Base-by-base conservation (phyloP, 495 filamentous ascomycete species). In the Arthonia radiata region DNA sequence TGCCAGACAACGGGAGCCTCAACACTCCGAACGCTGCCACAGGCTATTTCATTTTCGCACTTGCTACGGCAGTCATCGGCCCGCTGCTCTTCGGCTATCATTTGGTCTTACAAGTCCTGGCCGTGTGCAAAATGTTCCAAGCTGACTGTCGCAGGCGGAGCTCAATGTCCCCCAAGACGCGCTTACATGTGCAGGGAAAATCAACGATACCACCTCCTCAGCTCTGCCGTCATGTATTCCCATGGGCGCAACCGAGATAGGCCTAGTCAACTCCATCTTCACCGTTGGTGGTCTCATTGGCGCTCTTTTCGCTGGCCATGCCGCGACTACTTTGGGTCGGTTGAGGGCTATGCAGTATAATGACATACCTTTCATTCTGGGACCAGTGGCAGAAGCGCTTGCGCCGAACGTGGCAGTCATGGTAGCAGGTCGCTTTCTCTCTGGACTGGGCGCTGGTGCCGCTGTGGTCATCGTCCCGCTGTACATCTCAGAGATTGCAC, bases 1-100 rank as follows among this genome's bases (percentile, higher is more conserved):
- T n/a, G n/a, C n/a, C n/a, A n/a, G n/a, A n/a, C n/a, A n/a, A n/a
- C n/a, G n/a, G n/a, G n/a, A n/a, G n/a, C n/a, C n/a, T n/a, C n/a
- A n/a, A n/a, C n/a, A n/a, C n/a, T n/a, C n/a, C n/a, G n/a, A n/a
- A n/a, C n/a, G n/a, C n/a, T n/a, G n/a, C n/a, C 23, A 75, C 72
- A 10, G 49, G 57, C 18, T 80, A 75, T 39, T 53, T 82, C 28
- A 35, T 69, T 37, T 54, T 67, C 35, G 46, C 76, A 23, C 53
- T 80, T 17, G 48, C 57, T 24, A 56, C 74, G 38, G 55, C 58
- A 26, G 75, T 71, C 3, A 41, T 89, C 10, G 82, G 80, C 4
- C 76, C 86, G 2, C 61, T 92, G 5, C 81, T 91, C 39, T 94
- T 93, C 38, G 86, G 86, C 13, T 94, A 71, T 43, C 89, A 94